These are phyloP conservation scores for Moniliophthora roreri DNA, from an alignment of 1,284 basidiomycete genomes.

Conservation along the genomic window DNA sequence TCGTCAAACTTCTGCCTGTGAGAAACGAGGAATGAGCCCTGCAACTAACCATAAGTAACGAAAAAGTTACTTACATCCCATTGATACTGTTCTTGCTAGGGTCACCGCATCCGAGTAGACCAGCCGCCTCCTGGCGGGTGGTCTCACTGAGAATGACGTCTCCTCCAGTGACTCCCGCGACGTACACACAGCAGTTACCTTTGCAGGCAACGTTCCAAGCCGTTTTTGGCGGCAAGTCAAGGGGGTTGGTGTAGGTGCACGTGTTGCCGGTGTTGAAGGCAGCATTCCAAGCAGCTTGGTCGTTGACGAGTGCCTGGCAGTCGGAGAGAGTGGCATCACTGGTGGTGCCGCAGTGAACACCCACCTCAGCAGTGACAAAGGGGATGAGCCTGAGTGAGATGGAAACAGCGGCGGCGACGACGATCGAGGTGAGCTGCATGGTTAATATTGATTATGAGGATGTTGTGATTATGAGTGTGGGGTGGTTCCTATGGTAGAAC, in stretches of 20 bases:
- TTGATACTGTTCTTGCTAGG: neutral
- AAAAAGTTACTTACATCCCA: neutral
- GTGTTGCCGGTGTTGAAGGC: neutral
- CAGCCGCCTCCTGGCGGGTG: neutral
- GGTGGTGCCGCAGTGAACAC: neutral
- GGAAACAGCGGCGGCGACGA: neutral
- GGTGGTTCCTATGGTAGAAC: no score
- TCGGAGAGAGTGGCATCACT: neutral
- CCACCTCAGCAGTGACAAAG: neutral
- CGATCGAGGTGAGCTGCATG: neutral
- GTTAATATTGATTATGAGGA: no score
- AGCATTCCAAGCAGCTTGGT: neutral
- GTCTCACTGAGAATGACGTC: neutral
- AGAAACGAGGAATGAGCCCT: neutral
- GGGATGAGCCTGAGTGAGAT: neutral
- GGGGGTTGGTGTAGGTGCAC: neutral
- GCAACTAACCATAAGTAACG: neutral
- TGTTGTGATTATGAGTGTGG: no score
- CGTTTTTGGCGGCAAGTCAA: neutral
- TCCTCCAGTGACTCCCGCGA: neutral
- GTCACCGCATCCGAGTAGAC: neutral
- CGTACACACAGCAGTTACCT: slow-evolving; percentile 1
- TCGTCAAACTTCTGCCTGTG: neutral
- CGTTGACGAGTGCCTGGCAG: neutral
- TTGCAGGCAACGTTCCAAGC: neutral